phyloP scores from a whole-genome alignment of 140 eudicot genomes.

The Oenanthe javanica region DNA sequence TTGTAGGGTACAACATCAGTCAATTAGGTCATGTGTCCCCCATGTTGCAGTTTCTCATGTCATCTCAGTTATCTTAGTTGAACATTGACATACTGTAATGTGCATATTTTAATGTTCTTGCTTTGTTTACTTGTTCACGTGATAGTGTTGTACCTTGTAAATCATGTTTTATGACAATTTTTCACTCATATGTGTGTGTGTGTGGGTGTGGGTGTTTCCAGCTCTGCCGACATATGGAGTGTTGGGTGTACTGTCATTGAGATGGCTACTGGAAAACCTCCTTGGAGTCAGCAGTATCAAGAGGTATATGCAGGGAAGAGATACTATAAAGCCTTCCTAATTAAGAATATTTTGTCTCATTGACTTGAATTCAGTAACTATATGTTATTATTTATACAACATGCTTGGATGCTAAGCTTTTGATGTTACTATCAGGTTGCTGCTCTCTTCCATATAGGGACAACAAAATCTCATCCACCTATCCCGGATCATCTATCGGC shows the following conservation, averaged over 20 bases:
- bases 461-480: slow-evolving; percentile 96
- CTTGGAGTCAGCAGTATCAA: slow-evolving; percentile 98
- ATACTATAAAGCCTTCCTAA: not conserved
- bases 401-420: slow-evolving; percentile 14
- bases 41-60: not conserved
- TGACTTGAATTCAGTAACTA: slow-evolving; percentile 7
- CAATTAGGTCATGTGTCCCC: not conserved
- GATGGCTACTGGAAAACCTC: slow-evolving; percentile 99
- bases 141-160: not conserved
- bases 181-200: slow-evolving; percentile 7
- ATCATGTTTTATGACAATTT: not conserved
- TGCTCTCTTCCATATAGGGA: slow-evolving; percentile 93
- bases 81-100: not conserved
- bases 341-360: not conserved
- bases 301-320: slow-evolving; percentile 40
- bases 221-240: slow-evolving; percentile 99
- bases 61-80: not conserved
- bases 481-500: slow-evolving; percentile 92
- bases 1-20: not conserved
- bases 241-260: slow-evolving; percentile 96
- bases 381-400: not conserved
- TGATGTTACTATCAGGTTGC: slow-evolving; percentile 53
- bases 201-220: slow-evolving; percentile 11
- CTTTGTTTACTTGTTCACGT: not conserved
- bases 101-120: not conserved